Evolutionary conservation across 257 asterid species (phyloP).

Genomic region (Przewalskia tangutica): DNA sequence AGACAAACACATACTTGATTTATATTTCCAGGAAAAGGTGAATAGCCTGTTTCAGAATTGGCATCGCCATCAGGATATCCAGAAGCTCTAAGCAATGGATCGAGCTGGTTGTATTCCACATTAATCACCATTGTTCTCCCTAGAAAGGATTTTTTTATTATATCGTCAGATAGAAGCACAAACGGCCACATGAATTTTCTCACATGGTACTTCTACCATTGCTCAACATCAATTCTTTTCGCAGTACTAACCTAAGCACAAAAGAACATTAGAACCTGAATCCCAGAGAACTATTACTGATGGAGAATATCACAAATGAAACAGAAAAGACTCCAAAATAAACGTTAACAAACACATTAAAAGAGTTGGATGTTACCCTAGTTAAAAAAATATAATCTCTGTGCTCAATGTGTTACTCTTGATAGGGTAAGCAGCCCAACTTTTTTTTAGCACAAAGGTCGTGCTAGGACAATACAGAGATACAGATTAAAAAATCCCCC

Average conservation of each 20-base stretch:
- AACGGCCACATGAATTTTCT: neutral
- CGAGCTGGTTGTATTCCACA: conserved; percentile 99
- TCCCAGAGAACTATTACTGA: neutral
- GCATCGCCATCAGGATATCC: conserved; percentile 93
- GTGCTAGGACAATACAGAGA: too few relatives aligned
- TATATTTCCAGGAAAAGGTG: conserved; percentile 98
- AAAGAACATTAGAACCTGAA: neutral
- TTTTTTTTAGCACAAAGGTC: too few relatives aligned
- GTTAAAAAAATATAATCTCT: neutral
- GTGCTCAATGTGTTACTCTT: neutral
- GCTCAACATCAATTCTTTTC: neutral
- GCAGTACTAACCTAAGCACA: neutral
- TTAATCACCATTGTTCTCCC: conserved; percentile 98
- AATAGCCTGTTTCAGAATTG: conserved; percentile 86
- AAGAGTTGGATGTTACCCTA: neutral
- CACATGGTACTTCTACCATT: neutral
- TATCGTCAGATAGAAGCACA: too few relatives aligned
- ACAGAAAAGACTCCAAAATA: neutral
- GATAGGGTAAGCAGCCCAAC: neutral
- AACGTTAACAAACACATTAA: neutral
- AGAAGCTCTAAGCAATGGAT: conserved; percentile 91
- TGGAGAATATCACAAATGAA: neutral
- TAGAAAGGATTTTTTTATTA: conserved; percentile 17
- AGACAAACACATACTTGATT: conserved; percentile 57
- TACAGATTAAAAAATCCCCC: too few relatives aligned